These are phyloP conservation scores for Botrytis squamosa DNA, from an alignment of 2,329 filamentous ascomycete genomes.

Conservation along the genomic window DNA sequence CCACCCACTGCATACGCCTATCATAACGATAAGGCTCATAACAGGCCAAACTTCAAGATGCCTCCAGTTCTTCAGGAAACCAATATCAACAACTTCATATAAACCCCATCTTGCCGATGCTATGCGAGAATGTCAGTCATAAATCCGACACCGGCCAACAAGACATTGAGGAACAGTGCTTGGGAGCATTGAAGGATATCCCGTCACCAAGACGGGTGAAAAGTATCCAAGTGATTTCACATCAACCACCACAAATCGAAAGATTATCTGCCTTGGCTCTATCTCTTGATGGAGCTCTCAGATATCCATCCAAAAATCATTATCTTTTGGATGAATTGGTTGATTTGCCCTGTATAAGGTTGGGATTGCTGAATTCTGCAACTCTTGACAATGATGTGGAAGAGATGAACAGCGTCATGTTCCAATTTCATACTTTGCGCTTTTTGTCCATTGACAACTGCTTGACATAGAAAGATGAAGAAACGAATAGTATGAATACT, in stretches of 20 bases:
- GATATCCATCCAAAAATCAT: not conserved
- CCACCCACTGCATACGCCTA: not conserved
- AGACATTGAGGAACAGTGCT: not conserved
- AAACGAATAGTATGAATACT: not conserved
- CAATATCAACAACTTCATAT: not conserved
- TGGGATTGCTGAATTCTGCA: not conserved
- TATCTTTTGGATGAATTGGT: not conserved
- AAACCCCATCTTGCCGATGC: not conserved
- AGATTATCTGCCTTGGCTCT: rapidly evolving
- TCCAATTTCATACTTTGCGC: not conserved
- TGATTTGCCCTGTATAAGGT: not conserved
- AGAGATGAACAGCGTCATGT: not conserved
- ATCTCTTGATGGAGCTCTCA: not conserved
- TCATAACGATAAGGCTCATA: not conserved
- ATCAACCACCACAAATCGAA: not conserved
- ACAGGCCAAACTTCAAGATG: not conserved
- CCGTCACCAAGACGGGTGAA: not conserved
- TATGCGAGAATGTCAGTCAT: not conserved
- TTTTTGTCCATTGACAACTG: not conserved
- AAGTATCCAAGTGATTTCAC: not conserved
- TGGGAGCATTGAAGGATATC: not conserved
- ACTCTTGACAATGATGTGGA: not conserved
- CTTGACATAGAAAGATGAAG: not conserved
- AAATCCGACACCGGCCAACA: not conserved
- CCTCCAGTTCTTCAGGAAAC: not conserved